phyloP scores from a whole-genome alignment of 208 protist genomes.

The Entamoeba moshkovskii region DNA sequence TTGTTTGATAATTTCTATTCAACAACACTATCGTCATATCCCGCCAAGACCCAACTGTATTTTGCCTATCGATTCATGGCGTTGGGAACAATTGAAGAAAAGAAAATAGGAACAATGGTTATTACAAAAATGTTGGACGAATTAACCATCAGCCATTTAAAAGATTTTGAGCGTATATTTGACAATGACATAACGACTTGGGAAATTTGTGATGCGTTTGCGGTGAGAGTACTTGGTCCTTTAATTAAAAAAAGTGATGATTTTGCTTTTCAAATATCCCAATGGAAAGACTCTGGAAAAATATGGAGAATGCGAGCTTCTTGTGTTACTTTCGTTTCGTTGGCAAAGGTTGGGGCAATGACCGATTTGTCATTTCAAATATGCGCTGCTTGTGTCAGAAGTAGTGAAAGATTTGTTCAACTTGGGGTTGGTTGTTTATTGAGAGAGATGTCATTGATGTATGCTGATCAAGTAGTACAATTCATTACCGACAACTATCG shows the following conservation, averaged over 20 bases:
- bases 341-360: neutral
- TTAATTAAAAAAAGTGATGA: neutral
- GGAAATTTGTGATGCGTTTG: neutral
- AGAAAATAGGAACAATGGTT: neutral
- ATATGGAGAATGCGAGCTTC: neutral
- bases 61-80: neutral
- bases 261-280: neutral
- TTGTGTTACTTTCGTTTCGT: neutral
- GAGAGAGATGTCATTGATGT: neutral
- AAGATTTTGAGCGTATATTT: neutral
- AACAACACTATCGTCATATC: neutral
- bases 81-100: neutral
- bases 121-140: neutral
- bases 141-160: neutral
- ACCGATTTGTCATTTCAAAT: neutral
- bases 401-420: neutral
- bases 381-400: neutral
- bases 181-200: neutral
- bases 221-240: neutral
- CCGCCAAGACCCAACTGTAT: neutral
- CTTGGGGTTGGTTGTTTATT: neutral
- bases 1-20: neutral
- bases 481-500: neutral
- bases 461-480: neutral
- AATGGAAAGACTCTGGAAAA: neutral